Conservation (phyloP, 805 yeast genomes). For the Metschnikowia shivogae region DNA sequence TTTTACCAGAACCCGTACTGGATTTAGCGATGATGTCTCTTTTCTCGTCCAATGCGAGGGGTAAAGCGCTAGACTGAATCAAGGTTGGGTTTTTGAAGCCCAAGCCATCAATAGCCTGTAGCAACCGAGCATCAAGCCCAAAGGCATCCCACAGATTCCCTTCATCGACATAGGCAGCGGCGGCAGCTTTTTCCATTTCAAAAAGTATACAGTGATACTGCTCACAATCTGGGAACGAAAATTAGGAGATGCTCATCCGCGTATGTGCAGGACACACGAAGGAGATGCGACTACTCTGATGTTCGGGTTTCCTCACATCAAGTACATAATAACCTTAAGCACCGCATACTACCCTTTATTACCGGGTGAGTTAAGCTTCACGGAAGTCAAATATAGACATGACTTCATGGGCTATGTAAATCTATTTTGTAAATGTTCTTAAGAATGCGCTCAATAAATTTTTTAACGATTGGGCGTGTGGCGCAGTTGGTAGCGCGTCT, state of each 20-base stretch:
- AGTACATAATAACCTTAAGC: too few relatives aligned
- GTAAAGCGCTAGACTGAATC: conserved; percentile 88
- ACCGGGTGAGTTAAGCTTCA: too few relatives aligned
- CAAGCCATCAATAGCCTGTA: conserved; percentile 75
- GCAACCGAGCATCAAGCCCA: conserved; percentile 74
- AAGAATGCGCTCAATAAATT: background rate
- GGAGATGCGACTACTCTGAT: background rate
- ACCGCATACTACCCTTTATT: too few relatives aligned
- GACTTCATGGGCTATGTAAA: too few relatives aligned
- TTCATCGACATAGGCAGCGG: conserved; percentile 69
- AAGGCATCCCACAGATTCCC: conserved; percentile 68
- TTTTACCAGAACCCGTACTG: conserved; percentile 93
- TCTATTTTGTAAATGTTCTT: too few relatives aligned
- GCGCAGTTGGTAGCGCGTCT: conserved; percentile 82
- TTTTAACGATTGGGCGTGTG: conserved; percentile 53
- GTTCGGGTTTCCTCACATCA: too few relatives aligned
- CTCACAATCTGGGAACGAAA: conserved; percentile 6
- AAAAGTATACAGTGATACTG: background rate
- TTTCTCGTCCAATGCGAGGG: conserved; percentile 82
- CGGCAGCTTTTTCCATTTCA: conserved; percentile 38
- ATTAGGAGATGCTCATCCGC: conserved; percentile 18
- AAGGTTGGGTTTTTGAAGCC: conserved; percentile 86
- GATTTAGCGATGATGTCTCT: conserved; percentile 93
- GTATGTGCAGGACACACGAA: conserved; percentile 7
- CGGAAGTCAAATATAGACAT: too few relatives aligned